Conservation (phyloP, 1,284 basidiomycete species). For the Porogramme epimiltina region DNA sequence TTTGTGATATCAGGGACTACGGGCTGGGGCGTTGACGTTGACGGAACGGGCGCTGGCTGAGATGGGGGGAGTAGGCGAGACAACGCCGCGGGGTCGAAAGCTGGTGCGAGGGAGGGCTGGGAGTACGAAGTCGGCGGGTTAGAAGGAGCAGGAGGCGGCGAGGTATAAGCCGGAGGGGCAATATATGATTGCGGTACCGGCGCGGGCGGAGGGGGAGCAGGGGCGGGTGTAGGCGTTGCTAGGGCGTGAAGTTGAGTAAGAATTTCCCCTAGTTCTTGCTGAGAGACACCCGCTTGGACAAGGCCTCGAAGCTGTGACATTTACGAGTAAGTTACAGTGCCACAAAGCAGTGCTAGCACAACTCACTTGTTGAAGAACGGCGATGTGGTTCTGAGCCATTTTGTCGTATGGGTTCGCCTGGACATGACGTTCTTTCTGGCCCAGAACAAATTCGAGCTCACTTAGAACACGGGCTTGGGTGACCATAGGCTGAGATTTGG, state of each 20-base stretch:
- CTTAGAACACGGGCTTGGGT: conserved; percentile 77
- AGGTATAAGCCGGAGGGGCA: conserved; percentile 27
- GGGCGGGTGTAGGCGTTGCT: conserved; percentile 47
- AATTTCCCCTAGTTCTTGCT: conserved; percentile 81
- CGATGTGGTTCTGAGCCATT: conserved; percentile 63
- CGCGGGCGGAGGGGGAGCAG: conserved; percentile 25
- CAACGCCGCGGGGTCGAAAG: conserved; percentile 23
- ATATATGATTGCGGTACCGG: conserved; percentile 8
- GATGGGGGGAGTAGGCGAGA: conserved; percentile 22
- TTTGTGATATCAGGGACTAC: conserved; percentile 50
- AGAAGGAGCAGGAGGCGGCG: conserved; percentile 15
- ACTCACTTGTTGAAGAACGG: conserved; percentile 74
- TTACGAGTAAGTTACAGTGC: conserved; percentile 11
- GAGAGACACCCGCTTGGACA: conserved; percentile 79
- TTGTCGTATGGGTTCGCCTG: conserved; percentile 70
- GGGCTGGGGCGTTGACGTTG: conserved; percentile 31
- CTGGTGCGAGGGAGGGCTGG: conserved; percentile 27
- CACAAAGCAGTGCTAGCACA: not conserved
- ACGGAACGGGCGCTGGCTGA: conserved; percentile 23
- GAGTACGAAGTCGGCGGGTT: conserved; percentile 32
- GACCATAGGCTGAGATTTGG: conserved; percentile 41
- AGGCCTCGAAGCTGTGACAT: conserved; percentile 66
- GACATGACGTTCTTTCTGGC: conserved; percentile 71
- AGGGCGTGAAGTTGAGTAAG: conserved; percentile 74
- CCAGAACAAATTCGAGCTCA: conserved; percentile 77